Evolutionary conservation across 2,329 filamentous ascomycete species (phyloP).

Genomic region (Epichloe aotearoae): DNA sequence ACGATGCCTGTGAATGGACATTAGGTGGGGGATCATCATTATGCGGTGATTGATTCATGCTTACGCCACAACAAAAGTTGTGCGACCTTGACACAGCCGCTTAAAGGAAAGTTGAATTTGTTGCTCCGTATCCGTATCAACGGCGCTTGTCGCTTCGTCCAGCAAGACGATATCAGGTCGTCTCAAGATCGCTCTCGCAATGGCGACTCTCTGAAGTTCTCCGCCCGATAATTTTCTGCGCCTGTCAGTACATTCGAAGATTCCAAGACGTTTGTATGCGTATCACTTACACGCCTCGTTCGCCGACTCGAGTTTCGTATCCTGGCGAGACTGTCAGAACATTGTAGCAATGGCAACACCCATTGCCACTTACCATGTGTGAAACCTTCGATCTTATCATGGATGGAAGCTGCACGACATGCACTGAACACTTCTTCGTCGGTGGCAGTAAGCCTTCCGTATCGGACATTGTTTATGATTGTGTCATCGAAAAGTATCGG

Average conservation of each 20-base stretch:
- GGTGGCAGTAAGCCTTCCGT: constrained; percentile 38
- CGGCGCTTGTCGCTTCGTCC: constrained; percentile 67
- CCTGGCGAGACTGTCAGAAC: constrained; percentile 15
- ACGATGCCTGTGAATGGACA: constrained; percentile 36
- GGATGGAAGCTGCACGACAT: constrained; percentile 41
- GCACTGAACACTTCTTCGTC: constrained; percentile 43
- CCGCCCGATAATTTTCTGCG: constrained; percentile 48
- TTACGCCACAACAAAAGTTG: constrained; percentile 53
- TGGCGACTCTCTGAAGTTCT: constrained; percentile 53
- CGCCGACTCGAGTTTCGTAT: constrained; percentile 37
- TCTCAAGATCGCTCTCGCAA: constrained; percentile 60
- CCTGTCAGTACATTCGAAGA: constrained; percentile 10
- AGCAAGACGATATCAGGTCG: constrained; percentile 62
- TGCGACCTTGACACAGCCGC: constrained; percentile 45
- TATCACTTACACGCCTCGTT: constrained; percentile 32
- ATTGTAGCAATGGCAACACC: not conserved
- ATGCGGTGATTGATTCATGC: constrained; percentile 9
- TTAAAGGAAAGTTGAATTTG: constrained; percentile 51
- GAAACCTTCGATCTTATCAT: constrained; percentile 43
- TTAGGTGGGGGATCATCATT: constrained; percentile 4
- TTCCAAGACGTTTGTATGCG: not conserved
- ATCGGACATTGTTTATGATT: constrained; percentile 46
- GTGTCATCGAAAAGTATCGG: constrained; percentile 45
- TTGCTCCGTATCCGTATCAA: constrained; percentile 57
- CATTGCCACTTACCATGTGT: constrained; percentile 26